A percentile compares a stretch with the other conserved stretches of the same genome.
These are phyloP conservation scores for Filobasidium wieringae DNA, from an alignment of 768 basidiomycete species.

Conservation along the genomic window DNA sequence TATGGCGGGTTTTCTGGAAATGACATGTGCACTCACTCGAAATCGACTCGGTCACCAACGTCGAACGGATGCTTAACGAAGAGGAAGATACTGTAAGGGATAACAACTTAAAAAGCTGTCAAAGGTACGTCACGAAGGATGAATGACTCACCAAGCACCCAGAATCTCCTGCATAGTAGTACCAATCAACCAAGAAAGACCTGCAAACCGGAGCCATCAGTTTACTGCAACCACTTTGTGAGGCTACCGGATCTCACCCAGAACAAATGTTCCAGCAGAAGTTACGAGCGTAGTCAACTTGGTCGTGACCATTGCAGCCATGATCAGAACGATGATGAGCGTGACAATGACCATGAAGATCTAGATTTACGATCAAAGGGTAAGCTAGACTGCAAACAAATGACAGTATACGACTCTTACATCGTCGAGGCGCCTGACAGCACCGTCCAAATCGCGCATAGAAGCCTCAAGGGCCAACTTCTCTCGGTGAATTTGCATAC, in stretches of 20 bases:
- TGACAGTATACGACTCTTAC: conserved; percentile 14
- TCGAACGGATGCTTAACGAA: conserved; percentile 54
- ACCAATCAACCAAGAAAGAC: conserved; percentile 75
- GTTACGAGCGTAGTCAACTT: conserved; percentile 44
- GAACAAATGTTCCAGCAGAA: conserved; percentile 56
- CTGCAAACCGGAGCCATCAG: background rate
- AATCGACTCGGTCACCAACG: conserved; percentile 46
- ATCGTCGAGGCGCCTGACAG: conserved; percentile 48
- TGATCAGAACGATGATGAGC: conserved; percentile 61
- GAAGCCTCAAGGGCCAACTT: conserved; percentile 69
- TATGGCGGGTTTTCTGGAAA: background rate
- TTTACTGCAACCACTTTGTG: background rate
- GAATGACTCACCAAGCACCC: conserved; percentile 48
- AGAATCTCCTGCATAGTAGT: conserved; percentile 64
- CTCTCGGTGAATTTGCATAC: conserved; percentile 70
- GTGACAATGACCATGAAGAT: conserved; percentile 69
- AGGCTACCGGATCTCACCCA: conserved; percentile 36
- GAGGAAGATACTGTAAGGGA: conserved; percentile 55
- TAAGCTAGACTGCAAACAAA: background rate
- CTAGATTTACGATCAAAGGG: too few relatives aligned
- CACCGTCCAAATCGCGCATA: conserved; percentile 81
- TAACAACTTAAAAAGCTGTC: background rate
- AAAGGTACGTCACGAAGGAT: background rate
- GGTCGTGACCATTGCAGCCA: conserved; percentile 62
- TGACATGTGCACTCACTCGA: conserved; percentile 32